Evolutionary conservation across 2,329 filamentous ascomycete species (phyloP).

Genomic region (Hymenoscyphus fructigenus): DNA sequence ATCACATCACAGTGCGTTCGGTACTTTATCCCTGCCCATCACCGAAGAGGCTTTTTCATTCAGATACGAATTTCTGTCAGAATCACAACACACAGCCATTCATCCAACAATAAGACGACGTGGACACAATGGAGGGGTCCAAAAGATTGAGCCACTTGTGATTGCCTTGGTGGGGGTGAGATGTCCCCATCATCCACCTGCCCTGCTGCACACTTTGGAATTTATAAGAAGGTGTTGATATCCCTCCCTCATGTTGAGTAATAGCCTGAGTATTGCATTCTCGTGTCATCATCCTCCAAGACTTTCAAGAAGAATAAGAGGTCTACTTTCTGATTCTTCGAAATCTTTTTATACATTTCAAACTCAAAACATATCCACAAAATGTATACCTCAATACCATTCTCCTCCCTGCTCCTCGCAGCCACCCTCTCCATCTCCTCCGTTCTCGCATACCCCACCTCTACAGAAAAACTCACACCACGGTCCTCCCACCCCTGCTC

Average conservation of each 20-base stretch:
- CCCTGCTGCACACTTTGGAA: background rate
- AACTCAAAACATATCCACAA: background rate
- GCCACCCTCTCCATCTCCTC: slow-evolving; percentile 7
- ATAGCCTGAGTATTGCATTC: slow-evolving; percentile 2
- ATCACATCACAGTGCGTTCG: slow-evolving; percentile 1
- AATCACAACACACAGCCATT: background rate
- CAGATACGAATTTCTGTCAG: background rate
- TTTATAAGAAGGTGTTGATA: background rate
- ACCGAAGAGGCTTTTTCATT: background rate
- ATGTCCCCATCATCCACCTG: background rate
- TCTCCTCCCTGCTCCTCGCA: slow-evolving; percentile 1
- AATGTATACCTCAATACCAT: slow-evolving; percentile 6
- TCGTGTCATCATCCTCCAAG: background rate
- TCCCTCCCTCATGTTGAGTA: background rate
- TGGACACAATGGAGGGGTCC: background rate
- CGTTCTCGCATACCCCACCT: slow-evolving; percentile 8
- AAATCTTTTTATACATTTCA: no score
- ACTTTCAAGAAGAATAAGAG: background rate
- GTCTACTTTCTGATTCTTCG: background rate
- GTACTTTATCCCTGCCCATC: slow-evolving; percentile 1
- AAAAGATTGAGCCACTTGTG: background rate
- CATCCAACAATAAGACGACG: background rate
- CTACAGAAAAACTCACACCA: background rate
- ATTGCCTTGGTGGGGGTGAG: background rate
- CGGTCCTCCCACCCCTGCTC: slow-evolving; percentile 15